Percentiles rank a stretch among this genome's conserved stretches.
These are phyloP conservation scores for Dendrothele bispora DNA, from an alignment of 768 basidiomycete species.

Conservation along the genomic window DNA sequence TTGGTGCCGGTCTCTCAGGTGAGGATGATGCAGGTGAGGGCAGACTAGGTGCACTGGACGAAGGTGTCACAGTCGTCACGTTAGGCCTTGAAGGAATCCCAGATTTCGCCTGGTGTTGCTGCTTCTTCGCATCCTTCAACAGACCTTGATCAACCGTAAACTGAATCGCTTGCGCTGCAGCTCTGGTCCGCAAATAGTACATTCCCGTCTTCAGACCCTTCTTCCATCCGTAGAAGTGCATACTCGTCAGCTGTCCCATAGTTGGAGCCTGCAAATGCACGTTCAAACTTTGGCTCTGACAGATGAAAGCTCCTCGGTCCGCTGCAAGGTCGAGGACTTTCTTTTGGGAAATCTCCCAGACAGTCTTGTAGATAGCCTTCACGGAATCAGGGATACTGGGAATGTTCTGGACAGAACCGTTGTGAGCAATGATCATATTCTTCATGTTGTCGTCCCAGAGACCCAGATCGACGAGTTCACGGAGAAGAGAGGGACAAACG, in stretches of 20 bases:
- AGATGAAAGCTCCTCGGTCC: slow-evolving; percentile 83
- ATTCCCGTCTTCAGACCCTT: slow-evolving; percentile 84
- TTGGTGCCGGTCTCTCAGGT: too few species aligned
- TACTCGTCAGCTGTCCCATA: slow-evolving; percentile 69
- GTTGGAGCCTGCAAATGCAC: slow-evolving; percentile 75
- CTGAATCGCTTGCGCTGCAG: slow-evolving; percentile 79
- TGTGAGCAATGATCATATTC: slow-evolving; percentile 78
- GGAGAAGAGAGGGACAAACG: slow-evolving; percentile 81
- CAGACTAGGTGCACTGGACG: too few species aligned
- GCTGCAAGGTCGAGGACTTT: slow-evolving; percentile 79
- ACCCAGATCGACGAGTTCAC: slow-evolving; percentile 74
- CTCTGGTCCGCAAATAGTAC: slow-evolving; percentile 80
- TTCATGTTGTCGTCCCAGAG: slow-evolving; percentile 87
- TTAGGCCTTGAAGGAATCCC: slow-evolving; percentile 15
- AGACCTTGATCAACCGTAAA: too few species aligned
- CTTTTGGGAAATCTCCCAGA: slow-evolving; percentile 88
- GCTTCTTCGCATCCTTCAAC: too few species aligned
- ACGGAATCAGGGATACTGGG: slow-evolving; percentile 67
- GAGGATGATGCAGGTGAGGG: too few species aligned
- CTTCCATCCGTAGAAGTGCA: slow-evolving; percentile 89
- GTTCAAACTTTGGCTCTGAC: slow-evolving; percentile 79
- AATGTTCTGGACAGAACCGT: slow-evolving; percentile 65
- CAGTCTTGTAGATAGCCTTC: slow-evolving; percentile 86
- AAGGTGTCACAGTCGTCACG: too few species aligned
- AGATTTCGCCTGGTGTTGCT: too few species aligned